Evolutionary conservation across 495 filamentous ascomycete genomes (phyloP).

Genomic region (Aspergillus haitiensis): DNA sequence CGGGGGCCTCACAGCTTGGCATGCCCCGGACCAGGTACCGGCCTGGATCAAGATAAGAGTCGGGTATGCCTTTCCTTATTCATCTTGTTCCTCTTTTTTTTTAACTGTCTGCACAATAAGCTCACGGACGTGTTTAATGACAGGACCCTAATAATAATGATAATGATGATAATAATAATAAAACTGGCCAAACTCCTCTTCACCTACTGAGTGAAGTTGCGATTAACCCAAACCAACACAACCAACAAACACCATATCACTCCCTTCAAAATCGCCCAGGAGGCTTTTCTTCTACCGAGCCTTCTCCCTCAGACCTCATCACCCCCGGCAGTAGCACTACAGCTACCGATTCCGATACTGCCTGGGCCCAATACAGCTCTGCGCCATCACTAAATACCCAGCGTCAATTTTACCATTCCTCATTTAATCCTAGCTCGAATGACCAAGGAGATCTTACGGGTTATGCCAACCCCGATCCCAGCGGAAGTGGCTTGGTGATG

Average conservation of each 20-base stretch:
- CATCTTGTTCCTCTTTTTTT: slow-evolving; percentile 10
- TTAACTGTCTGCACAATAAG: neutral
- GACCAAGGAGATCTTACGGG: slow-evolving; percentile 11
- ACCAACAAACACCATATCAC: slow-evolving; percentile 16
- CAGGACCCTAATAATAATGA: slow-evolving; percentile 11
- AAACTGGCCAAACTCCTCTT: slow-evolving; percentile 51
- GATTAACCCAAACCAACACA: slow-evolving; percentile 30
- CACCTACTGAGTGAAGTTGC: slow-evolving; percentile 70
- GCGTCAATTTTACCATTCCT: slow-evolving; percentile 17
- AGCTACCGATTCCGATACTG: slow-evolving; percentile 12
- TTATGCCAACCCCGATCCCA: slow-evolving; percentile 5
- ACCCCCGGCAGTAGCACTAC: slow-evolving; percentile 10
- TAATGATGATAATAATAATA: neutral
- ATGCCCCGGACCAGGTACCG: neutral
- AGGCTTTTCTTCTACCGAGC: neutral
- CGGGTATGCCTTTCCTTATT: slow-evolving; percentile 9
- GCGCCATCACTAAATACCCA: neutral
- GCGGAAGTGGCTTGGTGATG: slow-evolving; percentile 12
- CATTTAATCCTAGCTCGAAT: slow-evolving; percentile 11
- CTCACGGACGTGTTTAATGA: slow-evolving; percentile 6
- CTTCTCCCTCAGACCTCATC: slow-evolving; percentile 15
- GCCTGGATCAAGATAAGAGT: neutral
- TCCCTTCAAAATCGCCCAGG: neutral
- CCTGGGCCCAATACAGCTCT: slow-evolving; percentile 23
- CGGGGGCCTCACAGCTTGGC: slow-evolving; percentile 6